Base-by-base conservation (phyloP, 441 rosid species). In the Daphne laureola region DNA sequence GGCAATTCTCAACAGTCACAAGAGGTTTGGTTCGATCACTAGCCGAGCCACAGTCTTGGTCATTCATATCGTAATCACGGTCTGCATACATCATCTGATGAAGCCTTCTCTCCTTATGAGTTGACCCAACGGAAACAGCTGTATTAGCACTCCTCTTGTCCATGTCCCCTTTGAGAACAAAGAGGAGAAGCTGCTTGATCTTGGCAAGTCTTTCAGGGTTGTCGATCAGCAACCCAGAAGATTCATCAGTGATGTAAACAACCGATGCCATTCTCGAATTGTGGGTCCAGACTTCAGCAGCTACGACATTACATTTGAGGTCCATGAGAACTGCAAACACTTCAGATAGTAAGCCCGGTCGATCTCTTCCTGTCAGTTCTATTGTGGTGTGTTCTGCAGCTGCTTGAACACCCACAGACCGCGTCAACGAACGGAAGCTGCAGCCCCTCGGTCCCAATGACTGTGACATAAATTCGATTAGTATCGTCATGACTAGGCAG, bases 81-180 rank as follows among this genome's bases (percentile, higher is more conserved):
- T 87, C 91, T 18, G 86, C 91, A 16, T 87, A 87, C 95, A 87
- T 87, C 91, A 87, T 73, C 65, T 87, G 95, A 49, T 87, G 95
- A 58, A 87, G 75, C 72, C 95, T 76, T 63, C 95, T 67, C 17
- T 79, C 87, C 63, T 71, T 87, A 41, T 87, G 95, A 43, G 89
- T 87, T 16, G 81, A 81, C 31, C 83, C 87, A 26, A 78, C 76
- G 4, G 88, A 79, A n/a, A 87, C 85, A 55, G 87, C 85, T 0
- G 89, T 78, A 46, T 84, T 87, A 9, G 91, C 91, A 45, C 78
- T 70, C 53, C 64, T 73, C 73, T 58, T 79, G 63, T 81, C 95
- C 66, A 83, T 68, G 60, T 81, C 70, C 18, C 84, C 91, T 63
- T 68, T 80, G 12, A 87, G 78, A 43, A 87, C 83, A 52, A 62